Percentiles rank a stretch among this genome's conserved stretches.
Conservation (phyloP, 306 rosid genomes). For the Datisca glomerata region DNA sequence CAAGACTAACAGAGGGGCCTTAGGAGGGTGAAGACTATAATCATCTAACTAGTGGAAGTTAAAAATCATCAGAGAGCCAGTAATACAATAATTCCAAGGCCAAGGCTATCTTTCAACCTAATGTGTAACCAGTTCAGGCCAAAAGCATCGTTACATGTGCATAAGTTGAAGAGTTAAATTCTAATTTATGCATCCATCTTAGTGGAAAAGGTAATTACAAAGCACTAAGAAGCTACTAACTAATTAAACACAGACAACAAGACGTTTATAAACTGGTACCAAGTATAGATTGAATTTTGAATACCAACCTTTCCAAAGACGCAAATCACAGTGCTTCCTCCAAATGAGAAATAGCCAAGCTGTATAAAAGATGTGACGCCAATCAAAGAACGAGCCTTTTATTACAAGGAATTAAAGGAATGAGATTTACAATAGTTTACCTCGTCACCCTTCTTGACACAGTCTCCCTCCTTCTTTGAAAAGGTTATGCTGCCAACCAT, state of each 20-base stretch:
- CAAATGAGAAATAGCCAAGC: constrained; percentile 96
- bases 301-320: constrained; percentile 74
- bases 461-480: constrained; percentile 56
- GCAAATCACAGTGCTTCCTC: constrained; percentile 96
- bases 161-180: no score
- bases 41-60: no score
- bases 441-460: constrained; percentile 94
- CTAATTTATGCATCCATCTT: no score
- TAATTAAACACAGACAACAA: not conserved
- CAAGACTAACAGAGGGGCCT: no score
- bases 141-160: no score
- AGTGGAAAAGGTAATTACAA: no score
- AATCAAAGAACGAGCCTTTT: constrained; percentile 13
- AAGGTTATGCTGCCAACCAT: constrained; percentile 98
- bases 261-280: not conserved
- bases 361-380: constrained; percentile 26
- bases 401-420: not conserved
- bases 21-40: no score
- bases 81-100: no score
- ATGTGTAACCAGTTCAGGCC: no score
- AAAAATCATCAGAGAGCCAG: no score
- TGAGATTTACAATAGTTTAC: constrained; percentile 24
- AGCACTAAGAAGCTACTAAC: constrained; percentile 3
- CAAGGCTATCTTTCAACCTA: no score
- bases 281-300: no score